Base-by-base conservation (phyloP, 2,329 filamentous ascomycete species). In the Fusarium nurragi region DNA sequence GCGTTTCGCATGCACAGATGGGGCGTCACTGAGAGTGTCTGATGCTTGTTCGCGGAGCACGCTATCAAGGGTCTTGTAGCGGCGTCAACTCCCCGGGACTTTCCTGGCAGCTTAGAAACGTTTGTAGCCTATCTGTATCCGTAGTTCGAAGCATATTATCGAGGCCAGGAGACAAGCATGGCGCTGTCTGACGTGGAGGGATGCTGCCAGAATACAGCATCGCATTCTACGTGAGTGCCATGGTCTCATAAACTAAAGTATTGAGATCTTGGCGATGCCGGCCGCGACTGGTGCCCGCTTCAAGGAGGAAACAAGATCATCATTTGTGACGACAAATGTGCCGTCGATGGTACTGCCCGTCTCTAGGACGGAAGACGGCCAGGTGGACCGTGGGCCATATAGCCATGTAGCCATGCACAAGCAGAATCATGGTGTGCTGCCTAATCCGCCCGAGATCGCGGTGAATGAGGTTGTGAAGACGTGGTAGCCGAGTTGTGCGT, bases 1-100 rank as follows among this genome's bases (percentile, higher is more conserved):
- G 64, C 70, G 68, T 68, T 60, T 62, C 60, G 66, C 64, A 72
- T 72, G 68, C 67, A 69, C 54, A 67, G 62, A 72, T 65, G 68
- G 68, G 68, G 66, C 68, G 57, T 54, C 62, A 67, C 34, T 61
- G 47, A 59, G 28, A 54, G 34, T 56, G n/a, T 49, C n/a, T 57
- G 41, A 65, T 69, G 64, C 63, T 67, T 67, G 67, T 44, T 62
- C 48, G 52, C 48, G 45, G 52, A 63, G 39, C 63, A 57, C 65
- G 46, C 67, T 67, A 60, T 50, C 69, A 62, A 67, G 68, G 68
- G 56, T 65, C 40, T 40, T 25, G 49, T 50, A 59, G 52, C 60
- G 39, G 45, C 56, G 41, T 55, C 53, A 39, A 50, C 43, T 38
- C 41, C 16, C 41, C 18, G 36, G 37, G 56, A 39, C 39, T 57